Percentiles rank a stretch among this genome's conserved stretches.
phyloP scores from a whole-genome alignment of 2,329 filamentous ascomycete species.

The Aotearoamyces nothofagi region DNA sequence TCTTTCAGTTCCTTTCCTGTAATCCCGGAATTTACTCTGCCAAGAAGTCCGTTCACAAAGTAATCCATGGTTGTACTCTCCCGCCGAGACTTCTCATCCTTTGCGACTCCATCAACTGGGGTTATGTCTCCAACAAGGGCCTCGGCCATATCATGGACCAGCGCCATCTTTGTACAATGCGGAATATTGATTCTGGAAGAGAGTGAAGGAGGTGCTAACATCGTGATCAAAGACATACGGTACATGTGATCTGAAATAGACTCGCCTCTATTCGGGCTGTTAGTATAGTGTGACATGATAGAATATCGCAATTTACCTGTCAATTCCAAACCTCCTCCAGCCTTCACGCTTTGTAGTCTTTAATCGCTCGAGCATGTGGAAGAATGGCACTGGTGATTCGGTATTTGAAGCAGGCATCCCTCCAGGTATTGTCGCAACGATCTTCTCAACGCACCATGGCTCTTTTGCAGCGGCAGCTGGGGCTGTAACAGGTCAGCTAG shows the following conservation, averaged over 20 bases:
- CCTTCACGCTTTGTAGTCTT: constrained; percentile 96
- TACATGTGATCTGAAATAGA: constrained; percentile 99
- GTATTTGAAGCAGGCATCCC: constrained; percentile 44
- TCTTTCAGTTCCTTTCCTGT: constrained; percentile 57
- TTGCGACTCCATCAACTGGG: constrained; percentile 72
- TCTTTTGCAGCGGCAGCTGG: constrained; percentile 11
- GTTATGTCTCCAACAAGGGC: constrained; percentile 92
- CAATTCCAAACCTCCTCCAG: constrained; percentile 79
- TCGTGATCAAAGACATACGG: constrained; percentile 92
- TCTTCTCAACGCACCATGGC: constrained; percentile 42
- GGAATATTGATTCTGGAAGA: constrained; percentile 57
- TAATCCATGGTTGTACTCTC: constrained; percentile 89
- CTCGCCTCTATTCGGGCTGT: constrained; percentile 43
- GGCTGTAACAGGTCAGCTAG: no score
- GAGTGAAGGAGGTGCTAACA: constrained; percentile 72
- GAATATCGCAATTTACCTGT: constrained; percentile 24
- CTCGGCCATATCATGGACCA: constrained; percentile 97
- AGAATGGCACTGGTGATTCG: constrained; percentile 72
- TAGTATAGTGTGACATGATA: constrained; percentile 2
- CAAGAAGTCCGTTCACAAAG: constrained; percentile 58
- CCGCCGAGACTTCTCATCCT: constrained; percentile 76
- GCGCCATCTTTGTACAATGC: constrained; percentile 86
- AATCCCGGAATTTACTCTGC: constrained; percentile 55
- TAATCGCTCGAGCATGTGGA: constrained; percentile 83
- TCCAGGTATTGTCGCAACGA: constrained; percentile 46